phyloP scores from a whole-genome alignment of 345 rosid species.

The Triadica sebifera region DNA sequence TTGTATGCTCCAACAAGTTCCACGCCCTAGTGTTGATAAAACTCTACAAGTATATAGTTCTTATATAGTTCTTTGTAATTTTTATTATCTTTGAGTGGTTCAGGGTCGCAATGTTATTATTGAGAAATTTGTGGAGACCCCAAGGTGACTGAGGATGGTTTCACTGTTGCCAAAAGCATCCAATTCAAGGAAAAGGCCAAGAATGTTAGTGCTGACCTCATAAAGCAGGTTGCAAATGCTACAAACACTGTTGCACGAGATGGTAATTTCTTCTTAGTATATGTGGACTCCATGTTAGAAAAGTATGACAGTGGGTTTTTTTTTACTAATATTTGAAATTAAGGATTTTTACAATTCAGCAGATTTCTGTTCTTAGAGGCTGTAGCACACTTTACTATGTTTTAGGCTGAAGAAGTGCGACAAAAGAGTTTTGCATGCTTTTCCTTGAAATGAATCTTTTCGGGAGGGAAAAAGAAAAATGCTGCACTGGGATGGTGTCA shows the following conservation, averaged over 20 bases:
- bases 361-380: too few species aligned
- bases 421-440: too few species aligned
- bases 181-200: slow-evolving; percentile 66
- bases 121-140: slow-evolving; percentile 58
- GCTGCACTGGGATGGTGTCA: too few species aligned
- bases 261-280: slow-evolving; percentile 46
- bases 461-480: too few species aligned
- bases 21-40: too few species aligned
- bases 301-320: background rate
- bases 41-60: too few species aligned
- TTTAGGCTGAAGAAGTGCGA: background rate
- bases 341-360: too few species aligned
- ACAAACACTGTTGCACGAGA: slow-evolving; percentile 89
- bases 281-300: slow-evolving; percentile 2
- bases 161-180: slow-evolving; percentile 87
- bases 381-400: background rate
- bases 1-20: too few species aligned
- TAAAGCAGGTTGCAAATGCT: slow-evolving; percentile 90
- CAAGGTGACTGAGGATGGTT: slow-evolving; percentile 91
- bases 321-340: too few species aligned
- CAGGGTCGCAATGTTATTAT: slow-evolving; percentile 90
- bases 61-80: background rate
- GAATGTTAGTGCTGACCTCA: slow-evolving; percentile 82
- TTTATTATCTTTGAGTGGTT: slow-evolving; percentile 24
- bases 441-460: too few species aligned